Evolutionary conservation across 768 basidiomycete genomes (phyloP).

Genomic region (Stropharia rugosoannulata): DNA sequence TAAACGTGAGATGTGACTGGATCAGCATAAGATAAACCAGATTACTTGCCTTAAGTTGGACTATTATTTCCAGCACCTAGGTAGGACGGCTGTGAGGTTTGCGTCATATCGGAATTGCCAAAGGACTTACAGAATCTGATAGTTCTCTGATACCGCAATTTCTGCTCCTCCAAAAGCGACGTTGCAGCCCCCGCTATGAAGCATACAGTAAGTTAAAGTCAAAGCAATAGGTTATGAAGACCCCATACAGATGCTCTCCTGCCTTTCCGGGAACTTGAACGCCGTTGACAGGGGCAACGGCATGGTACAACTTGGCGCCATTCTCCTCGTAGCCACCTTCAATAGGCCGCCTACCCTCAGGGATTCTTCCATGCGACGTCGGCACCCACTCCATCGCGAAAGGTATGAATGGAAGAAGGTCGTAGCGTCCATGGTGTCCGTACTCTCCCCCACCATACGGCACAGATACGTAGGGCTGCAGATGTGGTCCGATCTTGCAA

Average conservation of each 20-base stretch:
- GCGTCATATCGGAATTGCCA: not conserved
- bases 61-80: slow-evolving; percentile 37
- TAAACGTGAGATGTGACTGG: no score
- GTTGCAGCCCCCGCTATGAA: slow-evolving; percentile 38
- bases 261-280: slow-evolving; percentile 73
- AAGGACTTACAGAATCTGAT: slow-evolving; percentile 47
- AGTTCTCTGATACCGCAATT: slow-evolving; percentile 35
- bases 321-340: slow-evolving; percentile 77
- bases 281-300: slow-evolving; percentile 48
- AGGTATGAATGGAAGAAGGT: slow-evolving; percentile 69
- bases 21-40: no score
- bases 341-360: slow-evolving; percentile 55
- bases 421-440: slow-evolving; percentile 65
- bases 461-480: slow-evolving; percentile 51
- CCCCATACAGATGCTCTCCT: slow-evolving; percentile 62
- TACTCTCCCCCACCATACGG: slow-evolving; percentile 64
- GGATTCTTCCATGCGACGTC: slow-evolving; percentile 59
- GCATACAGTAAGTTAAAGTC: slow-evolving; percentile 15
- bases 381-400: slow-evolving; percentile 74
- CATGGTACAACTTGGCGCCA: slow-evolving; percentile 70
- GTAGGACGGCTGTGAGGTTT: not conserved
- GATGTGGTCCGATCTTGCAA: slow-evolving; percentile 72
- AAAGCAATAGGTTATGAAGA: slow-evolving; percentile 1
- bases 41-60: no score
- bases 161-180: slow-evolving; percentile 48